A percentile compares a stretch with the other conserved stretches of the same genome.
phyloP scores from a whole-genome alignment of 2,329 filamentous ascomycete genomes.

The Cytospora chrysosperma region DNA sequence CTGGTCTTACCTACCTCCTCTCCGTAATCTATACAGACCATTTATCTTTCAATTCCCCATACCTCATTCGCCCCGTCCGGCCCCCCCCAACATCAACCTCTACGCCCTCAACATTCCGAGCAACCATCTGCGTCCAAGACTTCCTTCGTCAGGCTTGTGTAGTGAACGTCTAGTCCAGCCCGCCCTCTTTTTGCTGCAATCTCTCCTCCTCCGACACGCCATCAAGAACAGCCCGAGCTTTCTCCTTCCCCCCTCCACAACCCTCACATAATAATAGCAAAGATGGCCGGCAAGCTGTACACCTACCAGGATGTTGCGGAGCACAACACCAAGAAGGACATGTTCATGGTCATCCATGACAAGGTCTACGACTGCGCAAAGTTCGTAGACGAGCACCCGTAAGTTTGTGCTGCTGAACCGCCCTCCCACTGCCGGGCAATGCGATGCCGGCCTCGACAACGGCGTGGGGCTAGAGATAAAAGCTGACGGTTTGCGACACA shows the following conservation, averaged over 20 bases:
- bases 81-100: constrained; percentile 6
- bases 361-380: constrained; percentile 89
- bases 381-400: constrained; percentile 97
- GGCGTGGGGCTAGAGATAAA: neutral
- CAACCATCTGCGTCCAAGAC: neutral
- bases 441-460: constrained; percentile 4
- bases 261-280: constrained; percentile 27
- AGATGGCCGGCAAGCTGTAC: constrained; percentile 52
- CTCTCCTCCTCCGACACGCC: neutral
- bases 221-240: constrained; percentile 1
- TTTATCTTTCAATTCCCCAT: constrained; percentile 21
- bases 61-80: neutral
- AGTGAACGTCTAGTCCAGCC: neutral
- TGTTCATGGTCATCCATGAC: constrained; percentile 89
- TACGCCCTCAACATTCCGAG: neutral
- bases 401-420: constrained; percentile 39
- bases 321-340: constrained; percentile 92
- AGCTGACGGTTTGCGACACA: constrained; percentile 31
- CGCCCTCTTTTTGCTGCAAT: constrained; percentile 14
- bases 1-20: neutral
- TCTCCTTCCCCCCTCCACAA: constrained; percentile 12
- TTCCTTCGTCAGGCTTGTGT: neutral
- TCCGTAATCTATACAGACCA: neutral
- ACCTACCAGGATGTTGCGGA: constrained; percentile 79
- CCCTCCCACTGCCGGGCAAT: constrained; percentile 10